Evolutionary conservation across 73 alveolate species (phyloP).

Genomic region (Blepharisma japonicum): DNA sequence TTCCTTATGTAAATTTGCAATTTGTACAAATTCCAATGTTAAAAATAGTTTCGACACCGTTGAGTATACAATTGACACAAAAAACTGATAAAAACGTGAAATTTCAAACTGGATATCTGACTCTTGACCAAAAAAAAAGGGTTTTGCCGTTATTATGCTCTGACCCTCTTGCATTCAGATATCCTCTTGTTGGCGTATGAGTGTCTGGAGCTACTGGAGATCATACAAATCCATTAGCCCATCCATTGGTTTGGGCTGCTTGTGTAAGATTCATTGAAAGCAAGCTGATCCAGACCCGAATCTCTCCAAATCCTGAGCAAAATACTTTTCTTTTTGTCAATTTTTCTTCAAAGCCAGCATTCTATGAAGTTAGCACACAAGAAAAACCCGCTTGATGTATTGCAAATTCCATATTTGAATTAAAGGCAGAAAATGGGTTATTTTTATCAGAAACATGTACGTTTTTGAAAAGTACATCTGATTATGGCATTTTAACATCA

Average conservation of each 20-base stretch:
- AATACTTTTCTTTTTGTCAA: not conserved
- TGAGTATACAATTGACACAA: constrained; percentile 9
- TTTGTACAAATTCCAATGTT: not conserved
- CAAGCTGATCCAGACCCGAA: not conserved
- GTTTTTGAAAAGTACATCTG: too few species aligned
- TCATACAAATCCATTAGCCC: not conserved
- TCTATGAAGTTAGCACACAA: not conserved
- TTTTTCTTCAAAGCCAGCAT: not conserved
- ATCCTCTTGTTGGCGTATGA: constrained; percentile 23
- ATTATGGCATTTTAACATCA: too few species aligned
- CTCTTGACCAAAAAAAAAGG: constrained; percentile 7
- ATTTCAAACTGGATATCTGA: constrained; percentile 22
- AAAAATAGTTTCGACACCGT: constrained; percentile 9
- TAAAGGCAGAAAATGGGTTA: too few species aligned
- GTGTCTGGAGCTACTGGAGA: not conserved
- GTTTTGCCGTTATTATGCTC: not conserved
- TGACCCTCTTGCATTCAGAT: not conserved
- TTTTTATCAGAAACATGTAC: too few species aligned
- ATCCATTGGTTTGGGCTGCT: constrained; percentile 40
- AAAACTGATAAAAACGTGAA: not conserved
- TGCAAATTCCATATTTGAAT: too few species aligned
- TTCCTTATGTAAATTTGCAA: not conserved
- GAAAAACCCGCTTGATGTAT: not conserved
- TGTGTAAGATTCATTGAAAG: not conserved
- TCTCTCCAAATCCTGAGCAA: not conserved